phyloP scores from a whole-genome alignment of 2,329 filamentous ascomycete genomes.

The Lachnellula suecica region DNA sequence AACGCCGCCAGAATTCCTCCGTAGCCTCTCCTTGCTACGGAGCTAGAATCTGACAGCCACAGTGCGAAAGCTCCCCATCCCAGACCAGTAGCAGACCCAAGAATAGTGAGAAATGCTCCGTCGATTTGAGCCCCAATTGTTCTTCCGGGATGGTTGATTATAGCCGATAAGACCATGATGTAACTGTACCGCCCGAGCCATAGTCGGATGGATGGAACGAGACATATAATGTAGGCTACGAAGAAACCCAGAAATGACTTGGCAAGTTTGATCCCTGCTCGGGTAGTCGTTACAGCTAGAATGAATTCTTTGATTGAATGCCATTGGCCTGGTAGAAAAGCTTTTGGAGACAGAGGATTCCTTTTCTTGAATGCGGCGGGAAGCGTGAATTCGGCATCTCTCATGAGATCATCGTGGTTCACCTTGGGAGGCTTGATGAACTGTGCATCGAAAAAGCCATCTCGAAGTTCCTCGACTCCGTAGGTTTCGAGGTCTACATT shows the following conservation, averaged over 20 bases:
- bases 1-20: slow-evolving; percentile 57
- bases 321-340: slow-evolving; percentile 48
- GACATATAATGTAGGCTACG: slow-evolving; percentile 53
- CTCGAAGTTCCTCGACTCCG: slow-evolving; percentile 40
- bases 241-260: slow-evolving; percentile 59
- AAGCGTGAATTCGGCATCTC: slow-evolving; percentile 43
- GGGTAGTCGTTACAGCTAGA: slow-evolving; percentile 44
- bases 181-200: slow-evolving; percentile 55
- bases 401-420: slow-evolving; percentile 39
- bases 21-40: slow-evolving; percentile 45
- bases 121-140: slow-evolving; percentile 58
- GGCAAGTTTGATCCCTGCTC: slow-evolving; percentile 49
- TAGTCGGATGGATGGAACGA: slow-evolving; percentile 46
- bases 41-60: slow-evolving; percentile 51
- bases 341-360: slow-evolving; percentile 45
- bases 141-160: slow-evolving; percentile 57
- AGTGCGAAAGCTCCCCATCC: slow-evolving; percentile 56
- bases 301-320: slow-evolving; percentile 43
- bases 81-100: slow-evolving; percentile 52
- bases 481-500: slow-evolving; percentile 40
- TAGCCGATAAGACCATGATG: slow-evolving; percentile 55
- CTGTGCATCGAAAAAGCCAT: slow-evolving; percentile 43
- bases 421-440: slow-evolving; percentile 41
- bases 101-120: slow-evolving; percentile 50
- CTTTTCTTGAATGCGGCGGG: slow-evolving; percentile 46